Conservation (phyloP, 306 rosid genomes). For the Cicer bijugum region DNA sequence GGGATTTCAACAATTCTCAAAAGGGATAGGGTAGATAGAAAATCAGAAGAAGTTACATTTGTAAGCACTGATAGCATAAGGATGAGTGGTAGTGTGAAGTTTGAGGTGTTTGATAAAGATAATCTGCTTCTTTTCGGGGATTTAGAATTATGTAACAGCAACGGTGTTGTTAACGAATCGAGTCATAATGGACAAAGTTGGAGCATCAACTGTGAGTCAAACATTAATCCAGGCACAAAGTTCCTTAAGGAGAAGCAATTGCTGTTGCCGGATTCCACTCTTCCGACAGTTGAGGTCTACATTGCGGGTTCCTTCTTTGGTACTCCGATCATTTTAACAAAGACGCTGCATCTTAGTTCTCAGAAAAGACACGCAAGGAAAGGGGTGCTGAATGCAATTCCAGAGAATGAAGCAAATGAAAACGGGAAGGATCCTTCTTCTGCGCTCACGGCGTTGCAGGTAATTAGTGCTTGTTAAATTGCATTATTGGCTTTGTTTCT, state of each 20-base stretch:
- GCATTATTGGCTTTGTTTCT: conserved; percentile 12
- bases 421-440: conserved; percentile 52
- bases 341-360: conserved; percentile 58
- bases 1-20: conserved; percentile 65
- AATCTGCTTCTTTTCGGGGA: conserved; percentile 67
- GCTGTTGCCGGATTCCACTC: conserved; percentile 51
- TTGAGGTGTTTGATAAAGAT: conserved; percentile 74
- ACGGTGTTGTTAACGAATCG: conserved; percentile 50
- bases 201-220: conserved; percentile 72
- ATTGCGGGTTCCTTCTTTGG: conserved; percentile 72
- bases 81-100: conserved; percentile 76
- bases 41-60: conserved; percentile 81
- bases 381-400: conserved; percentile 64
- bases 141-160: conserved; percentile 55
- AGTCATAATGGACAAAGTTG: conserved; percentile 56
- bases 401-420: conserved; percentile 66
- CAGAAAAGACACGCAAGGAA: conserved; percentile 61
- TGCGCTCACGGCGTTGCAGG: conserved; percentile 60
- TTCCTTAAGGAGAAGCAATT: conserved; percentile 62
- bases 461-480: conserved; percentile 31
- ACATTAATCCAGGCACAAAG: conserved; percentile 50
- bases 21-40: conserved; percentile 74
- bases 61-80: conserved; percentile 83
- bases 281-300: conserved; percentile 75
- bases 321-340: conserved; percentile 77